Percentiles rank a stretch among this genome's conserved stretches.
These are phyloP conservation scores for Chaetomium cochliodes DNA, from an alignment of 495 filamentous ascomycete genomes.

Conservation along the genomic window DNA sequence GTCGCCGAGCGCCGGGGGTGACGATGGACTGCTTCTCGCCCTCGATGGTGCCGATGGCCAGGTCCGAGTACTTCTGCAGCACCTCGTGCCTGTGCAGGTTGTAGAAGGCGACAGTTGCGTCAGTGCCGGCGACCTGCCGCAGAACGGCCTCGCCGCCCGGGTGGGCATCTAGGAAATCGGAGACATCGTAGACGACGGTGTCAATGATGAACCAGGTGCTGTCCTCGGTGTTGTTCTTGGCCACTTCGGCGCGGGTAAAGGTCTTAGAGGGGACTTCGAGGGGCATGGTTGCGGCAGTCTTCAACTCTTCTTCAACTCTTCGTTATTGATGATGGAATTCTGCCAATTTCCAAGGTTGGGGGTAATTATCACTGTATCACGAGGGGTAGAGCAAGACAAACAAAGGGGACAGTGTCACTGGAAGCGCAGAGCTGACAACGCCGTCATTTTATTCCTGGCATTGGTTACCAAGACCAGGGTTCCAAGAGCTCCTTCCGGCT, in stretches of 20 bases:
- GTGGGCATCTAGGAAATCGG: constrained; percentile 88
- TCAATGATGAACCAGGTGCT: constrained; percentile 81
- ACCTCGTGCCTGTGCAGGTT: constrained; percentile 93
- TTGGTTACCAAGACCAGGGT: constrained; percentile 18
- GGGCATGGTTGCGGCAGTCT: constrained; percentile 21
- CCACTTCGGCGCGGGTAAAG: constrained; percentile 73
- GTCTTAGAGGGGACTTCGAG: constrained; percentile 44
- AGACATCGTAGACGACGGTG: constrained; percentile 87
- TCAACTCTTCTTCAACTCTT: too few relatives aligned
- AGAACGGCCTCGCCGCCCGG: constrained; percentile 83
- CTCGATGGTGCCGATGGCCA: constrained; percentile 73
- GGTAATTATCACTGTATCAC: constrained; percentile 12
- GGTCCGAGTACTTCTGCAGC: constrained; percentile 67
- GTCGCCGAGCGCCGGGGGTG: constrained; percentile 66
- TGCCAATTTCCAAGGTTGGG: too few relatives aligned
- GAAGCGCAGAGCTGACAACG: constrained; percentile 4
- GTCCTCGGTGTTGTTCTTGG: constrained; percentile 79
- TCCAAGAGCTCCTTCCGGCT: constrained; percentile 2
- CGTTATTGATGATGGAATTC: not conserved
- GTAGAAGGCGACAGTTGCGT: constrained; percentile 87
- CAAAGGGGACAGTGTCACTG: constrained; percentile 7
- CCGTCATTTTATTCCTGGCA: constrained; percentile 12
- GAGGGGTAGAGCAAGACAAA: not conserved
- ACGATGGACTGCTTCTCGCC: constrained; percentile 75
- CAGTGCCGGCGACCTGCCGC: constrained; percentile 77